phyloP scores from a whole-genome alignment of 2,329 filamentous ascomycete genomes.

The Didymella keratinophila region DNA sequence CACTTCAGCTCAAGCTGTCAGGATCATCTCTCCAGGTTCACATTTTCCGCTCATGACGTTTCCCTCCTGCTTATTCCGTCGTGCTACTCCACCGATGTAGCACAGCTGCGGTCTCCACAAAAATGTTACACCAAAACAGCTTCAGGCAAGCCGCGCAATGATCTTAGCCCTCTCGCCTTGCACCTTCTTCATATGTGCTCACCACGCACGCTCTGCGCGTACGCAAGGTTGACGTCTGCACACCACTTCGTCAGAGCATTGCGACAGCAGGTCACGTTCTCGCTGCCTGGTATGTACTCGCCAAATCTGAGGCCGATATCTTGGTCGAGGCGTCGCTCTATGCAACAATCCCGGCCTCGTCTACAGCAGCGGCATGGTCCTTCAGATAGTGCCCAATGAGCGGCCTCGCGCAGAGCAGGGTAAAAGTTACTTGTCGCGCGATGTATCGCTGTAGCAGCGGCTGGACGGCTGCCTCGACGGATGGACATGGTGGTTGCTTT shows the following conservation, averaged over 20 bases:
- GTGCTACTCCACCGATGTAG: conserved; percentile 54
- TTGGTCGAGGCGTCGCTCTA: conserved; percentile 22
- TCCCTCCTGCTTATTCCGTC: conserved; percentile 61
- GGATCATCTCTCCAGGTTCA: background rate
- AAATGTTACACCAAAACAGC: conserved; percentile 14
- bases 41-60: conserved; percentile 51
- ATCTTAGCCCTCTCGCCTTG: conserved; percentile 5
- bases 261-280: conserved; percentile 32
- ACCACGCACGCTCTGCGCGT: conserved; percentile 17
- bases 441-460: conserved; percentile 32
- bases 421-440: conserved; percentile 28
- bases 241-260: conserved; percentile 18
- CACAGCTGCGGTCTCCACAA: conserved; percentile 15
- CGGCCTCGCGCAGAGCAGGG: conserved; percentile 21
- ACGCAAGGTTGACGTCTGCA: conserved; percentile 33
- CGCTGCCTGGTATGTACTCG: conserved; percentile 32
- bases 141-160: conserved; percentile 16
- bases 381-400: conserved; percentile 29
- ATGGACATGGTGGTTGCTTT: background rate
- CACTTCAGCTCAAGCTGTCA: background rate
- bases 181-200: conserved; percentile 16
- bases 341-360: conserved; percentile 25
- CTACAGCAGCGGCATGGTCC: conserved; percentile 30
- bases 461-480: conserved; percentile 14
- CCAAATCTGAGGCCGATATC: conserved; percentile 25